Percentiles rank a stretch among this genome's conserved stretches.
Conservation (phyloP, 78 protist species). For the Fonticula alba region DNA sequence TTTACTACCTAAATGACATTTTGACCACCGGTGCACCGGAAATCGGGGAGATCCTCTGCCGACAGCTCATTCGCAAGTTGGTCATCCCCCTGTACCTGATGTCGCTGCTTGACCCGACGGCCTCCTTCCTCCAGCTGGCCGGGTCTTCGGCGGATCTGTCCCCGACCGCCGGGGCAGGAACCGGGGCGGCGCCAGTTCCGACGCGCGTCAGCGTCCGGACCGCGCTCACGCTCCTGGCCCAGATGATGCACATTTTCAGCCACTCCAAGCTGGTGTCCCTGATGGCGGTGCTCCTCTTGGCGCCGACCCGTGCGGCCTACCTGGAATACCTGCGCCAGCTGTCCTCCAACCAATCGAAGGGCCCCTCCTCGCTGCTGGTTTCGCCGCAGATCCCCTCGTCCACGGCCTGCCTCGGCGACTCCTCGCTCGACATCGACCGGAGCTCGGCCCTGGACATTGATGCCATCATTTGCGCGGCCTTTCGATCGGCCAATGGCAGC, state of each 20-base stretch:
- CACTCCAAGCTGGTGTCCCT: neutral
- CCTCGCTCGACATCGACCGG: no score
- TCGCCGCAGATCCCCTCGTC: no score
- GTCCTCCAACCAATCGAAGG: no score
- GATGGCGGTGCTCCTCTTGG: no score
- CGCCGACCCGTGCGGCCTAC: no score
- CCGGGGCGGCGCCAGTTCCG: neutral
- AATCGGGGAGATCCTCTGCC: neutral
- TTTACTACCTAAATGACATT: constrained; percentile 7
- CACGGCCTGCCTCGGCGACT: no score
- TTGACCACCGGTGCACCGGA: neutral
- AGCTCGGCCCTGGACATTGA: no score
- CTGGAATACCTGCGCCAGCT: no score
- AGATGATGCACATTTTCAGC: neutral
- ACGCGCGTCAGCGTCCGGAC: neutral
- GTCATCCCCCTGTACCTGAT: neutral
- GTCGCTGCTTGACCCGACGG: neutral
- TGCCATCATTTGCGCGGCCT: no score
- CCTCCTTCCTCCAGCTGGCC: neutral
- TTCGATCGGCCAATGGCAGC: no score
- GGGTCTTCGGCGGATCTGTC: neutral
- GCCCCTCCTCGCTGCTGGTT: no score
- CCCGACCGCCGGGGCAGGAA: neutral
- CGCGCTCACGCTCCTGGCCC: neutral
- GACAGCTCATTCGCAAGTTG: neutral